Evolutionary conservation across 176 grass and related monocot genomes (phyloP).

Genomic region (Oryza longistaminata): DNA sequence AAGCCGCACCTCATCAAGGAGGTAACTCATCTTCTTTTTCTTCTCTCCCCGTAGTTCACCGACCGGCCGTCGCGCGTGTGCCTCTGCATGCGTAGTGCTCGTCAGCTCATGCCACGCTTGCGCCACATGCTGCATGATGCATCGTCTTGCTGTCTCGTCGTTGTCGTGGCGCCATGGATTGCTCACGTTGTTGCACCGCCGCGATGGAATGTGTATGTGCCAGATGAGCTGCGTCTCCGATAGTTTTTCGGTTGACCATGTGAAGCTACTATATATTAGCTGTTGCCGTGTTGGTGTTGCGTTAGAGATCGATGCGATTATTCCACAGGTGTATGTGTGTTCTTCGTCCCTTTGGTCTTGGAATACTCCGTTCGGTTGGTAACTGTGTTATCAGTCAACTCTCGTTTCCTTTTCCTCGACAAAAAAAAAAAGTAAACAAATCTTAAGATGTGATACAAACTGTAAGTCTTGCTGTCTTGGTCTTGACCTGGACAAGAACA

Average conservation of each 20-base stretch:
- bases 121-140: neutral
- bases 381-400: neutral
- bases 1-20: constrained; percentile 69
- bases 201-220: neutral
- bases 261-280: neutral
- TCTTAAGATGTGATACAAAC: neutral
- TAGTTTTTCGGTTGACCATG: neutral
- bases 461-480: neutral
- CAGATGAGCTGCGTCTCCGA: neutral
- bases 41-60: neutral
- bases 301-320: neutral
- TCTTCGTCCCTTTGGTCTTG: neutral
- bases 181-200: neutral
- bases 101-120: neutral
- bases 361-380: neutral
- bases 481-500: constrained; percentile 6
- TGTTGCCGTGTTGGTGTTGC: neutral
- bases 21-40: neutral
- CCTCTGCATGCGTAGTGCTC: neutral
- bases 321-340: neutral
- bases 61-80: neutral
- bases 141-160: neutral
- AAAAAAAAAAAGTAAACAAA: neutral
- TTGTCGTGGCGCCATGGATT: neutral
- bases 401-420: neutral